Percentiles rank a stretch among this genome's conserved stretches.
Evolutionary conservation across 2,329 filamentous ascomycete genomes (phyloP).

Genomic region (Fusarium sp.): DNA sequence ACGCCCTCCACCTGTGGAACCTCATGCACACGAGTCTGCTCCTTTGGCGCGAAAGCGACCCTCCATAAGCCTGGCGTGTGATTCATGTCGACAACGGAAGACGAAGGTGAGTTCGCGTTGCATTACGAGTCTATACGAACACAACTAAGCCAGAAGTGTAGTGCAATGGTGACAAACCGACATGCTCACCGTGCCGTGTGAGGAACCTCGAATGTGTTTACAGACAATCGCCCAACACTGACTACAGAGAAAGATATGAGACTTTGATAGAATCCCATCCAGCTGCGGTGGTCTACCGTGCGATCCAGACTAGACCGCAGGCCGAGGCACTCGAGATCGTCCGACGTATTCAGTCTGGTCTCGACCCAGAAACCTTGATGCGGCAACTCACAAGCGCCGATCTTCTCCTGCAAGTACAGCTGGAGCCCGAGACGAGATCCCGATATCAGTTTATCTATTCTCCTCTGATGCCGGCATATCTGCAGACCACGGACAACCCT

Average conservation of each 20-base stretch:
- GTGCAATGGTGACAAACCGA: constrained; percentile 9
- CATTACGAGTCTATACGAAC: not conserved
- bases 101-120: not conserved
- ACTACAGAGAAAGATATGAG: constrained; percentile 3
- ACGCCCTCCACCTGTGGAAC: not conserved
- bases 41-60: constrained; percentile 5
- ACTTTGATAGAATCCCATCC: constrained; percentile 6
- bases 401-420: constrained; percentile 18
- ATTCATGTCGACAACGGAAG: constrained; percentile 13
- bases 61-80: not conserved
- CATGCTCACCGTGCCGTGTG: constrained; percentile 2
- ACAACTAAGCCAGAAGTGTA: not conserved
- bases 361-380: constrained; percentile 5
- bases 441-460: constrained; percentile 17
- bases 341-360: not conserved
- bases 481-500: constrained; percentile 2
- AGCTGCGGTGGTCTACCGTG: not conserved
- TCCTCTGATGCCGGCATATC: not conserved
- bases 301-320: not conserved
- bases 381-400: constrained; percentile 5
- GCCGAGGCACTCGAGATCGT: constrained; percentile 9
- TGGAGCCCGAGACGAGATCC: constrained; percentile 5
- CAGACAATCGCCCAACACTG: not conserved
- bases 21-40: not conserved
- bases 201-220: constrained; percentile 6